Evolutionary conservation across 2,329 filamentous ascomycete genomes (phyloP), one percentile per base, ranked within the genome.

Genomic region (Xylariaceae sp.): DNA sequence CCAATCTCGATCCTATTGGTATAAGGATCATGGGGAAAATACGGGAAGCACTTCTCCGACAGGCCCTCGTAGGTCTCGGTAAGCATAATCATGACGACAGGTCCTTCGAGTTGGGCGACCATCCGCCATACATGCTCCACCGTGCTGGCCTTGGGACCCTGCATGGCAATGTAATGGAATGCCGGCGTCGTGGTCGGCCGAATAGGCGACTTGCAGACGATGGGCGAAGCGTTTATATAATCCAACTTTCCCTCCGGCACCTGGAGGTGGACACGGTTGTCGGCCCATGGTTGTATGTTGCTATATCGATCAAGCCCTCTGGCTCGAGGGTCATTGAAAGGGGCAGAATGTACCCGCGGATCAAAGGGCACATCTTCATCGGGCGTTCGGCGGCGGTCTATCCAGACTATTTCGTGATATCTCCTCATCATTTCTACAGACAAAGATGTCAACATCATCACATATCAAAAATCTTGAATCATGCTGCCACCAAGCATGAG

Each of bases 81-180:
- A 63, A 99, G 83, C 90, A 97, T 97, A 59, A 97, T 87, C 56
- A 97, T 88, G 58, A 97, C 90, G 1, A 86, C 91, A 2, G 88
- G 85, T 51, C 87, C 85, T 30, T 77, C 70, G 55, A 82, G 90
- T 69, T 95, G 87, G 72, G 90, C 89, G 42, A 97, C 80, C 94
- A 99, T 99, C 70, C 94, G 90, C 90, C 93, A 99, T 65, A 96
- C 89, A 70, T 96, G 91, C 66, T 87, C 84, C 57, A 88, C 81
- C 13, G 89, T 90, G 30, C 84, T 83, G 61, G 80, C 74, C 69
- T 92, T 96, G 4, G 94, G 94, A 0, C 94, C 94, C 76, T 95
- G 91, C 73, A 95, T 97, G 55, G 92, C 94, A 67, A 99, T 96
- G 74, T 95, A 97, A 57, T 82, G 76, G 52, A 82, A 75, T 2